Evolutionary conservation across 2,329 filamentous ascomycete genomes (phyloP), one percentile per base, ranked within the genome.

Genomic region (Exophiala calicioides): DNA sequence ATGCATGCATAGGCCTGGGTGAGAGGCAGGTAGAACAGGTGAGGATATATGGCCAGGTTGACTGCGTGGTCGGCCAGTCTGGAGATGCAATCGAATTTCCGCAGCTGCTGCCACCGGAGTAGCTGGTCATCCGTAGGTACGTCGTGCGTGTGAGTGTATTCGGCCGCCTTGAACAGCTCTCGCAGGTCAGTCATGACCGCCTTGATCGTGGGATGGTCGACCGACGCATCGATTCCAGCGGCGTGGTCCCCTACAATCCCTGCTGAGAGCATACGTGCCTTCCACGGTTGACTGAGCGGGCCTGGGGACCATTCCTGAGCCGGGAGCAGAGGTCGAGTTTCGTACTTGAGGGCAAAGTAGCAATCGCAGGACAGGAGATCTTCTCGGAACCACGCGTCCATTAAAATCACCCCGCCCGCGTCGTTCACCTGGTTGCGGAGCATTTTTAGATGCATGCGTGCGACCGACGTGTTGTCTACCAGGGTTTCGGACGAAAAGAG

Each of bases 361-460:
- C 50, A 54, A 26, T 58, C 55, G 29, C 50, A 49, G 5, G 55
- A 54, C 5, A 58, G 44, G 3, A 58, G 44, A 24, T 58, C 54
- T 40, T 56, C 55, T 4, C 55, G 53, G 29, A 56, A 58, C 55
- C 55, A 58, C 4, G 53, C 49, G 39, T 58, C 53, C 16, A 54
- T 45, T 34, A 58, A 19, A 13, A 58, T 56, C 9, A 56, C 42
- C 8, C 55, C 55, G 10, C 55, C 55, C 19, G 49, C 49, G 3
- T 36, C 45, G n/a, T 45, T 53, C 27, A 58, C 56, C n/a, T 56
- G 23, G 34, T 55, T 58, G 8, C 48, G 50, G 5, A 58, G 50
- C 56, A 56, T 56, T 37, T 58, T 58, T 9, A 58, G 51, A 26
- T 58, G 56, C 37, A 52, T 52, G 23, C 56, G 53, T n/a, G 56